These are phyloP conservation scores for Helenozyma baotianmanensis DNA, from an alignment of 805 yeast genomes.

Conservation along the genomic window DNA sequence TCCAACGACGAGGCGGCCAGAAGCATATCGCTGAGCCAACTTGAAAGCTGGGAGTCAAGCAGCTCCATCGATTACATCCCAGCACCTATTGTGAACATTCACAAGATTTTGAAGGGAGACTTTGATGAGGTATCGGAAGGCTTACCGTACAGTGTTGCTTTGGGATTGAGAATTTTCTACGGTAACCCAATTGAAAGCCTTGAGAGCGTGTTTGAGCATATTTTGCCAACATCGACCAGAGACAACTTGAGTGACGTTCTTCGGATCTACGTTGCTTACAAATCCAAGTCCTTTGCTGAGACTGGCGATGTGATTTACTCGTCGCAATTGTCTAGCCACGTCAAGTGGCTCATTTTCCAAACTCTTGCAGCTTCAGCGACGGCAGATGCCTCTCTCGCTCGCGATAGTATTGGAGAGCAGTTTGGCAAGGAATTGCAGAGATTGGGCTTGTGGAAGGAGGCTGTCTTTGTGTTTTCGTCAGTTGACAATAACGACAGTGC, in stretches of 20 bases:
- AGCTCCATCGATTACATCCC: constrained; percentile 47
- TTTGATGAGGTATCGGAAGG: constrained; percentile 35
- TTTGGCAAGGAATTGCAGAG: constrained; percentile 48
- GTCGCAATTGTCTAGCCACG: constrained; percentile 28
- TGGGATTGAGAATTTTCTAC: constrained; percentile 60
- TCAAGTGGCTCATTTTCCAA: constrained; percentile 51
- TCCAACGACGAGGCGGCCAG: constrained; percentile 61
- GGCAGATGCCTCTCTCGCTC: constrained; percentile 2
- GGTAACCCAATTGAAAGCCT: constrained; percentile 35
- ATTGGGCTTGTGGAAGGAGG: constrained; percentile 49
- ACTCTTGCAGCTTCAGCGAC: constrained; percentile 20
- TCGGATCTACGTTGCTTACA: constrained; percentile 11
- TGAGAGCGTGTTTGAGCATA: constrained; percentile 3
- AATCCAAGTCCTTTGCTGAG: constrained; percentile 4
- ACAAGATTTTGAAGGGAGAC: constrained; percentile 59
- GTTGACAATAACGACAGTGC: constrained; percentile 45
- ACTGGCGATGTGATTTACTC: constrained; percentile 5
- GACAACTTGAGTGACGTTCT: constrained; percentile 12
- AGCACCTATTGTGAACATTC: constrained; percentile 49
- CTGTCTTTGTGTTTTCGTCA: constrained; percentile 62
- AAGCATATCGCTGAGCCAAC: constrained; percentile 54
- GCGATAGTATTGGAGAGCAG: constrained; percentile 24
- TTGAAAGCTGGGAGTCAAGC: constrained; percentile 58
- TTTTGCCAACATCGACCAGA: not conserved
- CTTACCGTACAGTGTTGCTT: constrained; percentile 62